These are phyloP conservation scores for Phytopythium oedochilum DNA, from an alignment of 352 stramenopile genomes.

Conservation along the genomic window DNA sequence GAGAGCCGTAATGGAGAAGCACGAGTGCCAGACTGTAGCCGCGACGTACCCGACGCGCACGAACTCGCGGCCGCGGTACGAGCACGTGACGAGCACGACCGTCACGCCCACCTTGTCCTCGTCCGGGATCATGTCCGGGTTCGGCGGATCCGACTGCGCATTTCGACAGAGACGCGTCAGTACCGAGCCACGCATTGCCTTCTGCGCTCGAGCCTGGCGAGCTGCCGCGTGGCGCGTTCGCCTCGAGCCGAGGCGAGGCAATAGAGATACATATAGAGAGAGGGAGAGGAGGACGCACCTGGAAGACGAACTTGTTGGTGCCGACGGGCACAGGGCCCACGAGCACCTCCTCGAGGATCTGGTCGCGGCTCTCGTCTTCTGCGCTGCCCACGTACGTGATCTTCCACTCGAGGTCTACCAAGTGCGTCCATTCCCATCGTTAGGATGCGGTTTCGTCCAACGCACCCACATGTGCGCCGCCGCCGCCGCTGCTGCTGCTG, in stretches of 20 bases:
- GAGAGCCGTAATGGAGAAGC: too few species aligned
- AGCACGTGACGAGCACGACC: conserved; percentile 97
- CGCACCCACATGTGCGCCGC: too few species aligned
- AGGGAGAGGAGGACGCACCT: conserved; percentile 15
- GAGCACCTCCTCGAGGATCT: conserved; percentile 97
- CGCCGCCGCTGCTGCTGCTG: too few species aligned
- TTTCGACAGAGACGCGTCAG: not conserved
- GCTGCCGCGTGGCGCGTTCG: not conserved
- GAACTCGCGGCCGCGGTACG: conserved; percentile 97
- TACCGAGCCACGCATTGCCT: too few species aligned
- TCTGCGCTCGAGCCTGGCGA: too few species aligned
- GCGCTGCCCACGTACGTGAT: conserved; percentile 98
- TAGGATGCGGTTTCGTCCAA: too few species aligned
- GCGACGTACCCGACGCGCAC: conserved; percentile 80
- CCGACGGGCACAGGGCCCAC: conserved; percentile 97
- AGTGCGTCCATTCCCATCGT: not conserved
- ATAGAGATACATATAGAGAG: not conserved
- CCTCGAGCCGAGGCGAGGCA: not conserved
- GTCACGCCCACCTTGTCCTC: conserved; percentile 98
- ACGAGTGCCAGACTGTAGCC: too few species aligned
- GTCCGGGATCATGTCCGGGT: conserved; percentile 89
- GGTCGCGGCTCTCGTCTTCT: conserved; percentile 94
- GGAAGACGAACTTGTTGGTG: conserved; percentile 98
- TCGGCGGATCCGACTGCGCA: conserved; percentile 89
- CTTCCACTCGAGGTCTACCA: conserved; percentile 98